Base-by-base conservation (phyloP, 768 basidiomycete genomes). In the Lyophyllum shimeji region DNA sequence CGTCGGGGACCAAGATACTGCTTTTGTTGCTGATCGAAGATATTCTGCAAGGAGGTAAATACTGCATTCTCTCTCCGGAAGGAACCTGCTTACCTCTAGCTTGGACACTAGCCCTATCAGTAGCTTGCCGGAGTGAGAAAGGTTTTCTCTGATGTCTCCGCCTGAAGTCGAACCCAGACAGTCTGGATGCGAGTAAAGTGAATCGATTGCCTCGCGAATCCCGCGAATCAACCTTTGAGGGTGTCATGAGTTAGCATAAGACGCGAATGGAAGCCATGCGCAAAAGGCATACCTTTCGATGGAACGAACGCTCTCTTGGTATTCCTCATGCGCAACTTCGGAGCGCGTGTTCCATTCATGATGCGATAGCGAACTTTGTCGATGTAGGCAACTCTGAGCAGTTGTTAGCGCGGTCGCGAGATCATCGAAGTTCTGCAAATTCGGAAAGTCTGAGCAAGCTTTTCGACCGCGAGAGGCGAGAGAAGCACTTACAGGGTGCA, bases 271-370 rank as follows among this genome's bases (percentile, higher is more conserved):
- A 25, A 33, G 15, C 20, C 23, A 3, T 12, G 33, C 13, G 39
- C 29, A 24, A 11, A 40, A 23, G 24, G 40, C 47, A 4, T 17
- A 56, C 54, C 31, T 49, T 46, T 0, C 29, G 42, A 56, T 20
- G 11, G 8, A 34, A 1, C 18, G n/a, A 20, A 56, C 44, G 18
- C n/a, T 45, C 24, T 21, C 23, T 33, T 25, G 21, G 39, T 29
- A 50, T 13, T 24, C 3, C 20, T 20, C 20, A n/a, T 48, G 15
- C 58, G 54, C 53, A 17, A n/a, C 18, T 4, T 52, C 51, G 21
- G 48, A 33, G n/a, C 43, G 51, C 11, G 39, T 37, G 0, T 53
- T 29, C 55, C 55, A 60, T 31, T 45, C 25, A 3, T 47, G 40
- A 8, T 15, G 45, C 2, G 53, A 24, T 33, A 52, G 9, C 1